A percentile compares a stretch with the other conserved stretches of the same genome.
These are phyloP conservation scores for Saturnispora hagleri DNA, from an alignment of 805 yeast genomes.

Conservation along the genomic window DNA sequence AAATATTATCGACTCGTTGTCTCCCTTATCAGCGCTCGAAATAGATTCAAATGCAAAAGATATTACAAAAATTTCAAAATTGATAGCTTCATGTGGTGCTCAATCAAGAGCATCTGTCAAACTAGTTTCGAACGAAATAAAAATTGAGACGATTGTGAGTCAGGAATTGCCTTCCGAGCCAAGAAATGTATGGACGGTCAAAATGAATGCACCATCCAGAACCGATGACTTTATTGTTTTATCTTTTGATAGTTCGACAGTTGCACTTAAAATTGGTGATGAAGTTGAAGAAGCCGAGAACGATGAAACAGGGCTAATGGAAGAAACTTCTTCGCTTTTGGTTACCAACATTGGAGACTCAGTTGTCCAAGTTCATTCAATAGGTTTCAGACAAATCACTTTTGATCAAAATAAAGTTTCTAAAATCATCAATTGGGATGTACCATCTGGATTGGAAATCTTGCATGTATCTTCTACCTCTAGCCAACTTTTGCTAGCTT, in stretches of 20 bases:
- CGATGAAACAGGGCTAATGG: constrained; percentile 41
- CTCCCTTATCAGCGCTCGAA: constrained; percentile 43
- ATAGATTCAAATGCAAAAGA: constrained; percentile 25
- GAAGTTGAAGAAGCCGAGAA: constrained; percentile 59
- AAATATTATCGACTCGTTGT: constrained; percentile 38
- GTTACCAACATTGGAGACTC: constrained; percentile 64
- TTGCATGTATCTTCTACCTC: constrained; percentile 51
- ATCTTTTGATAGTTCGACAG: constrained; percentile 55
- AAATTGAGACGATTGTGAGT: constrained; percentile 54
- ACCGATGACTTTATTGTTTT: constrained; percentile 59
- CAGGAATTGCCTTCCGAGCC: constrained; percentile 69
- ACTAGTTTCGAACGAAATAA: constrained; percentile 46
- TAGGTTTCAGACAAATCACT: constrained; percentile 57
- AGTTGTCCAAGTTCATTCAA: constrained; percentile 61
- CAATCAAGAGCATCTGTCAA: constrained; percentile 39
- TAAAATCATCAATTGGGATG: constrained; percentile 56
- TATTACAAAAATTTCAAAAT: constrained; percentile 24
- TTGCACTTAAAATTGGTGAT: constrained; percentile 71
- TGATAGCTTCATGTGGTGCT: constrained; percentile 35
- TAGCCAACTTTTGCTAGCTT: constrained; percentile 58
- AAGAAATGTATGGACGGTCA: constrained; percentile 55
- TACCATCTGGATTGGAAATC: constrained; percentile 69
- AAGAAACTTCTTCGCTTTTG: constrained; percentile 51
- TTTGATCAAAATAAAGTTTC: constrained; percentile 22
- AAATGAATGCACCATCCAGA: constrained; percentile 32